Conservation (phyloP, 139 green algal species). For the Klebsormidium nitens region DNA sequence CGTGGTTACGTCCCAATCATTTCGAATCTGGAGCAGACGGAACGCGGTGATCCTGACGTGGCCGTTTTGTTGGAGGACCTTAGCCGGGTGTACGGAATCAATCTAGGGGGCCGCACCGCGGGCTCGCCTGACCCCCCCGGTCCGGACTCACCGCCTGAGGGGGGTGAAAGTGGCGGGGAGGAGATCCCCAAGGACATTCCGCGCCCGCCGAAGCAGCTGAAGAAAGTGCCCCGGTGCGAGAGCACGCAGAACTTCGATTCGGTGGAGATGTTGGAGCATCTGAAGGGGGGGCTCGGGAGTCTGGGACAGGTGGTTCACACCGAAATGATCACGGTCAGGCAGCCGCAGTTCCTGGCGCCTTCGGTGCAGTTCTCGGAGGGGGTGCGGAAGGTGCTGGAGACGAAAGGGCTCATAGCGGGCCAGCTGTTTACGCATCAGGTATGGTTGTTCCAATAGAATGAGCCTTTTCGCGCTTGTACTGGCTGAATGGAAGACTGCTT, state of each 20-base stretch:
- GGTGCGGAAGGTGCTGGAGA: not conserved
- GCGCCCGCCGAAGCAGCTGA: not conserved
- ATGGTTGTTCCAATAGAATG: not conserved
- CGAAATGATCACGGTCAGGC: not conserved
- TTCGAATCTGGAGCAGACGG: too few species aligned
- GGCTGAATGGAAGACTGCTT: constrained; percentile 1
- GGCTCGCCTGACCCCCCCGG: too few species aligned
- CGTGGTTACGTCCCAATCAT: too few species aligned
- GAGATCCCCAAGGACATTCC: not conserved
- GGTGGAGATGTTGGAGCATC: not conserved
- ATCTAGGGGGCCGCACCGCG: not conserved
- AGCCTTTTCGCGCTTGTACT: not conserved
- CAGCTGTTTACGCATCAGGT: not conserved
- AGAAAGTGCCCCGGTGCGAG: not conserved
- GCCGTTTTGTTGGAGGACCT: not conserved
- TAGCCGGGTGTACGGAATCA: not conserved
- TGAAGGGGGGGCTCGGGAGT: not conserved
- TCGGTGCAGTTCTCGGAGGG: not conserved
- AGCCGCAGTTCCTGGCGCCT: not conserved
- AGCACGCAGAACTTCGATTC: not conserved
- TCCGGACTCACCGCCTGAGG: not conserved
- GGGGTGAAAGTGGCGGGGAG: not conserved
- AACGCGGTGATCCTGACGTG: not conserved
- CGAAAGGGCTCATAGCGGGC: not conserved
- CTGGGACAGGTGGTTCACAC: not conserved